Base-by-base conservation (phyloP, 768 basidiomycete species). In the Tulasnella sp. region DNA sequence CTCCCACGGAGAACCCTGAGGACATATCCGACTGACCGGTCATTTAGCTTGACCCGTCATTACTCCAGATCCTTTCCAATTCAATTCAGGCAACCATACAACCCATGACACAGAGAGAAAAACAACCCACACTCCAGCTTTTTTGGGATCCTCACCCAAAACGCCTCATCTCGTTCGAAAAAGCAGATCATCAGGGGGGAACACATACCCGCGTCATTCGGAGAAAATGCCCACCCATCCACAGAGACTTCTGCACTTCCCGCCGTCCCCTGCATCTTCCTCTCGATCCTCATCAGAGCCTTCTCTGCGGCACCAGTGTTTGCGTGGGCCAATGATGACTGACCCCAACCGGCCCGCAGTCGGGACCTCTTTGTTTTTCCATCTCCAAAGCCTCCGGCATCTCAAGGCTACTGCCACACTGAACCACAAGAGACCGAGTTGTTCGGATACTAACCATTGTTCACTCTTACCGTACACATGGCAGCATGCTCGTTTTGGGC, bases 1-100 rank as follows among this genome's bases (percentile, higher is more conserved):
- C 64, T 69, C 64, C 28, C 64, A 69, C 64, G 64, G 28, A 37
- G 64, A 37, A 37, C 64, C 64, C 64, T 69, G 64, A 69, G 64
- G 34, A 69, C 64, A 69, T 69, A 69, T 69, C 64, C 34, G 64
- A 69, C 64, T 34, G 64, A 69, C 64, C 64, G 64, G 64, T 69
- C 64, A 69, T 69, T 69, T 69, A 69, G 31, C 64, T 69, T 34
- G 64, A 69, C 64, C 64, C 64, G 64, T 69, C 64, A 69, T 31
- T 69, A 69, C 64, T 69, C 64, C 64, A 69, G 64, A 22, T 69
- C 64, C 64, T 34, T 37, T 37, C 64, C 64, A 31, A 69, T 69
- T 69, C 64, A 69, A 69, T 69, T 69, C 64, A 69, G 34, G 34
- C 24, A 7, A 69, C 24, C 22, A 69, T 28, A 69, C 64, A 69